Conservation (phyloP, 2,329 filamentous ascomycete genomes). For the Parastagonospora nodorum region DNA sequence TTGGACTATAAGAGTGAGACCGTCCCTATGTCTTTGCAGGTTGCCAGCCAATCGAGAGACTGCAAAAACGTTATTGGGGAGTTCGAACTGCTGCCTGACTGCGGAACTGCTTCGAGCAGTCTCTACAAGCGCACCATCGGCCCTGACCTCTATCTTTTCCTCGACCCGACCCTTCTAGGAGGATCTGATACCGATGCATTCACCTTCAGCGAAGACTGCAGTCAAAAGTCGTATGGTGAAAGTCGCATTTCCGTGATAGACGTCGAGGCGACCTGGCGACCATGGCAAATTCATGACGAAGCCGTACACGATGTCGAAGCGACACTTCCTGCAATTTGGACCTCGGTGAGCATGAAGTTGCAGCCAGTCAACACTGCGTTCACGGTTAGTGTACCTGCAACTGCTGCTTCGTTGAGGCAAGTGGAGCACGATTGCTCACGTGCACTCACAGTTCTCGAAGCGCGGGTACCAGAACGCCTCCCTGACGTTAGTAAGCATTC, state of each 20-base stretch:
- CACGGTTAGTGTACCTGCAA: slow-evolving; percentile 5
- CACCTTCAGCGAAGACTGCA: slow-evolving; percentile 60
- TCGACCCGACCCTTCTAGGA: slow-evolving; percentile 60
- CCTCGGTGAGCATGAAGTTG: slow-evolving; percentile 5
- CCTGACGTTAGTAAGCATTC: slow-evolving; percentile 17
- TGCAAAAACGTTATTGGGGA: slow-evolving; percentile 52
- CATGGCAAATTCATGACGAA: slow-evolving; percentile 24
- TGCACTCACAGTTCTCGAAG: slow-evolving; percentile 24
- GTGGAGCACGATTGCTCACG: slow-evolving; percentile 18
- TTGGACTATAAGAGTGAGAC: slow-evolving; percentile 47
- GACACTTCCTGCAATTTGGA: slow-evolving; percentile 17
- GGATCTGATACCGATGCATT: slow-evolving; percentile 57
- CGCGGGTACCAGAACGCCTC: slow-evolving; percentile 11
- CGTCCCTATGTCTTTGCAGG: slow-evolving; percentile 51
- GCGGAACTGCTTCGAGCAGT: slow-evolving; percentile 61
- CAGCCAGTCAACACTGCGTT: slow-evolving; percentile 1
- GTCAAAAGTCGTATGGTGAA: slow-evolving; percentile 54
- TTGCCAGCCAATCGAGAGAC: slow-evolving; percentile 43
- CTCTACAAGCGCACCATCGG: slow-evolving; percentile 55
- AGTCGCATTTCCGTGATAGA: slow-evolving; percentile 53
- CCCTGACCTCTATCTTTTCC: slow-evolving; percentile 59
- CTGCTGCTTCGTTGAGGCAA: not conserved
- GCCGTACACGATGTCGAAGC: slow-evolving; percentile 1
- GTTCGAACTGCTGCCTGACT: slow-evolving; percentile 59
- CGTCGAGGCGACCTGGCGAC: slow-evolving; percentile 46